phyloP scores from a whole-genome alignment of 2,329 filamentous ascomycete genomes.

The Aureobasidium sp. region DNA sequence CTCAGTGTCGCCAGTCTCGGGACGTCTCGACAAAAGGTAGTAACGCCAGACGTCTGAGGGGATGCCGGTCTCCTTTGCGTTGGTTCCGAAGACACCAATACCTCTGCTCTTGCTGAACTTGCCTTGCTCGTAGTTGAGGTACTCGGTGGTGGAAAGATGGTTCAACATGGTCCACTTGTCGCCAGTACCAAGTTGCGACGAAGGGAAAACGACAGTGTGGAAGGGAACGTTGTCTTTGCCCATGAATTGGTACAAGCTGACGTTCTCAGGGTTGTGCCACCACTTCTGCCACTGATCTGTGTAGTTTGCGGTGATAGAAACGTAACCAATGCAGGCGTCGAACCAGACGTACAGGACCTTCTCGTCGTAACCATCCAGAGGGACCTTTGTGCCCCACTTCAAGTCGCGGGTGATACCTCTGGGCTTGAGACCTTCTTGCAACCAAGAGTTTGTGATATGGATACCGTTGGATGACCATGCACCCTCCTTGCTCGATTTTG shows the following conservation, averaged over 20 bases:
- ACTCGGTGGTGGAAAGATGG: constrained; percentile 82
- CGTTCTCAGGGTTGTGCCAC: constrained; percentile 86
- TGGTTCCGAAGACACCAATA: constrained; percentile 86
- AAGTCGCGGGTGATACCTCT: constrained; percentile 88
- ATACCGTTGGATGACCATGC: constrained; percentile 68
- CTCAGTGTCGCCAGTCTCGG: constrained; percentile 78
- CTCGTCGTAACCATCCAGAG: constrained; percentile 53
- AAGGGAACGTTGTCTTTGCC: constrained; percentile 86
- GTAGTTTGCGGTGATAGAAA: constrained; percentile 89
- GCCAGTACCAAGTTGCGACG: constrained; percentile 71
- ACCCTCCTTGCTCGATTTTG: constrained; percentile 63
- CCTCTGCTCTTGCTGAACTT: constrained; percentile 92
- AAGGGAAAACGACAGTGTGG: constrained; percentile 88
- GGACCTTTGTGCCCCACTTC: constrained; percentile 71
- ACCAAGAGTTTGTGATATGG: constrained; percentile 71
- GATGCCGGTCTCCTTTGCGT: constrained; percentile 80
- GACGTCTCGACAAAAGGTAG: constrained; percentile 77
- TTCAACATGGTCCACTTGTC: constrained; percentile 87
- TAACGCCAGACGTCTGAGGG: constrained; percentile 87
- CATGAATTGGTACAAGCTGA: constrained; percentile 90
- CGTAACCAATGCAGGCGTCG: constrained; percentile 86
- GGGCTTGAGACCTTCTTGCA: constrained; percentile 74
- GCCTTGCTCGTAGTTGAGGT: constrained; percentile 77
- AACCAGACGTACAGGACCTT: constrained; percentile 94
- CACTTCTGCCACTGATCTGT: constrained; percentile 86